Base-by-base conservation (phyloP, 73 alveolate species). In the Paramecium primaurelia region DNA sequence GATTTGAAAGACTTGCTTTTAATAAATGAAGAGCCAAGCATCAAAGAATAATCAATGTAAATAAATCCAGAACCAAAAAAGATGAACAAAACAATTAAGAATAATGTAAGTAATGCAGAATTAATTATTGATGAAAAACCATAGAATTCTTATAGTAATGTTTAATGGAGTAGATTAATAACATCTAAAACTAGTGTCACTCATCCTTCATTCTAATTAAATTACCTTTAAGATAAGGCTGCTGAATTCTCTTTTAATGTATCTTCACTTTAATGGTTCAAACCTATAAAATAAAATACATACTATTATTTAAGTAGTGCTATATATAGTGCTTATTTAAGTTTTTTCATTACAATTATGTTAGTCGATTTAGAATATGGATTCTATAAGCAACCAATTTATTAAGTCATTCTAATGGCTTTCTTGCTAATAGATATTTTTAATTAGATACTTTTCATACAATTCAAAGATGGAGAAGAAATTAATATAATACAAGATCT, bases 1-100 rank as follows among this genome's bases (percentile, higher is more conserved):
- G 71, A 45, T 3, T 9, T 80, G 49, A 80, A 80, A 20, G 91
- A 80, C 45, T 25, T 80, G 18, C 42, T 80, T 16, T 64, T 80
- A 20, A 80, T 80, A 26, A 80, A 80, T 42, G 91, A 80, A 42
- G 91, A 80, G 20, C 91, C 91, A 26, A 45, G 77, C 71, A 49
- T 44, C 9, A 80, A 80, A 26, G 91, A 80, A 12, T 49, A 80
- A 30, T 80, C 91, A 8, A 42, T 44, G 73, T 47, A 80, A 44
- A 10, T 80, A 34, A 42, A 7, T 40, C 69, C 32, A n/a, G 71
- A 73, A 18, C 87, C 54, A 5, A 12, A 25, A 73, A 34, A 37
- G 22, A 9, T 34, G n/a, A 16, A 73, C 8, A 44, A 36, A 37
- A 20, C 6, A 18, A 1, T 16, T 18, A 5, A 54, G 69, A n/a